Percentiles rank a stretch among this genome's conserved stretches.
These are phyloP conservation scores for Diplodia scrobiculata DNA, from an alignment of 2,329 filamentous ascomycete genomes.

Conservation along the genomic window DNA sequence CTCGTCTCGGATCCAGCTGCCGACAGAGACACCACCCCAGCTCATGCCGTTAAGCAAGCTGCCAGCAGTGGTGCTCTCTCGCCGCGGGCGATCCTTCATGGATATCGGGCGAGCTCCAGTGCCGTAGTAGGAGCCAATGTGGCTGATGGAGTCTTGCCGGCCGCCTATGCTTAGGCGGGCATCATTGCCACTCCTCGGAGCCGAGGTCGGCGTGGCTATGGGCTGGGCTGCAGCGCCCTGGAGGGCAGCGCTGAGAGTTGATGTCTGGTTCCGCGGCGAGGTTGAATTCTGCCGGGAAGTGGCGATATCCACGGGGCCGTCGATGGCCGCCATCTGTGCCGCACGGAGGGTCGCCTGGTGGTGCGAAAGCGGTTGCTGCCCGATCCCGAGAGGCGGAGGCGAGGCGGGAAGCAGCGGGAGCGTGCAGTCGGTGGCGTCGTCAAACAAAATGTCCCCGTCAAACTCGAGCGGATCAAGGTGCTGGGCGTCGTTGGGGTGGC, in stretches of 20 bases:
- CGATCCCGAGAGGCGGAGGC: constrained; percentile 31
- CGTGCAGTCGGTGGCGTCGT: constrained; percentile 48
- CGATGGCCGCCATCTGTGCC: constrained; percentile 26
- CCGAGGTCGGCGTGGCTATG: constrained; percentile 48
- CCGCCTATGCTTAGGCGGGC: constrained; percentile 39
- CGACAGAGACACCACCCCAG: constrained; percentile 94
- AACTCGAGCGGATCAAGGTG: constrained; percentile 38
- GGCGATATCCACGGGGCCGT: constrained; percentile 61
- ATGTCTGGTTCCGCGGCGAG: constrained; percentile 63
- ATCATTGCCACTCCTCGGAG: constrained; percentile 39
- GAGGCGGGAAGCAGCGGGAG: constrained; percentile 45
- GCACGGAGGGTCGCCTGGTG: not conserved
- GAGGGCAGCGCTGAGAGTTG: constrained; percentile 64
- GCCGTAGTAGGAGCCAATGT: constrained; percentile 57
- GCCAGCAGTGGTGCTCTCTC: constrained; percentile 62
- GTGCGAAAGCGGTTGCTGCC: constrained; percentile 1
- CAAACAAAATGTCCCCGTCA: constrained; percentile 45
- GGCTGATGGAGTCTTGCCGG: constrained; percentile 59
- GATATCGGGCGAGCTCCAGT: constrained; percentile 63
- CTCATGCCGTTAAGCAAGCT: constrained; percentile 79
- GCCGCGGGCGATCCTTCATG: constrained; percentile 58
- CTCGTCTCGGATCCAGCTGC: constrained; percentile 97
- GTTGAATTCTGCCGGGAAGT: constrained; percentile 58
- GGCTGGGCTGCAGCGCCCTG: constrained; percentile 47
- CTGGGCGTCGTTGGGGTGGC: constrained; percentile 34